Percentiles rank a stretch among this genome's conserved stretches.
Conservation (phyloP, 1,284 basidiomycete genomes). For the Cryptococcus jaspeensis region DNA sequence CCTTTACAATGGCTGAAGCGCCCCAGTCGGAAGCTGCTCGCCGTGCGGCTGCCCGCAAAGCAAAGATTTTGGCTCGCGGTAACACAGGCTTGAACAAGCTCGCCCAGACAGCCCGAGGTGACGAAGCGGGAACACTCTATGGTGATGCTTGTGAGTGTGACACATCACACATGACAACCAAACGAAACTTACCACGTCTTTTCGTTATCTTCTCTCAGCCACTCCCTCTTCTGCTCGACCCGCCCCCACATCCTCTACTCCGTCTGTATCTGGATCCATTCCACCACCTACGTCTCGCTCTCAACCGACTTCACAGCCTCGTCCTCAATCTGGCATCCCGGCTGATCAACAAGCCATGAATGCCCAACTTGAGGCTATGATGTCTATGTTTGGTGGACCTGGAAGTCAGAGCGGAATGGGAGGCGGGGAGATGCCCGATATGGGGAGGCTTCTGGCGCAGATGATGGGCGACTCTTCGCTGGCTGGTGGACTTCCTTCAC, state of each 20-base stretch:
- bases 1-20: slow-evolving; percentile 27
- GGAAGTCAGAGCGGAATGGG: slow-evolving; percentile 11
- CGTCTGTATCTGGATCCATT: background rate
- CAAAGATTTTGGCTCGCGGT: slow-evolving; percentile 51
- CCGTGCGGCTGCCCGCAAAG: slow-evolving; percentile 50
- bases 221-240: slow-evolving; percentile 3
- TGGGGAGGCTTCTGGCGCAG: slow-evolving; percentile 30
- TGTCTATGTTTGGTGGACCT: slow-evolving; percentile 41
- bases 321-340: slow-evolving; percentile 8
- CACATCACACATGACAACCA: no score
- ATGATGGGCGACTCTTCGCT: slow-evolving; percentile 27
- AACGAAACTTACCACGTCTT: no score
- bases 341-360: slow-evolving; percentile 35
- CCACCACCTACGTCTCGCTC: slow-evolving; percentile 11
- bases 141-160: slow-evolving; percentile 31
- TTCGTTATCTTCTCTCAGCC: background rate
- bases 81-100: slow-evolving; percentile 47
- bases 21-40: slow-evolving; percentile 37
- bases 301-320: slow-evolving; percentile 4
- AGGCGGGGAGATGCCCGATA: slow-evolving; percentile 30
- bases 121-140: slow-evolving; percentile 45
- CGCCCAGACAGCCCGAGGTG: slow-evolving; percentile 48
- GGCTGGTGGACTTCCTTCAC: background rate
- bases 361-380: slow-evolving; percentile 39
- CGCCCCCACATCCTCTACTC: background rate